phyloP scores from a whole-genome alignment of 805 yeast species.

The Ogataea pini region DNA sequence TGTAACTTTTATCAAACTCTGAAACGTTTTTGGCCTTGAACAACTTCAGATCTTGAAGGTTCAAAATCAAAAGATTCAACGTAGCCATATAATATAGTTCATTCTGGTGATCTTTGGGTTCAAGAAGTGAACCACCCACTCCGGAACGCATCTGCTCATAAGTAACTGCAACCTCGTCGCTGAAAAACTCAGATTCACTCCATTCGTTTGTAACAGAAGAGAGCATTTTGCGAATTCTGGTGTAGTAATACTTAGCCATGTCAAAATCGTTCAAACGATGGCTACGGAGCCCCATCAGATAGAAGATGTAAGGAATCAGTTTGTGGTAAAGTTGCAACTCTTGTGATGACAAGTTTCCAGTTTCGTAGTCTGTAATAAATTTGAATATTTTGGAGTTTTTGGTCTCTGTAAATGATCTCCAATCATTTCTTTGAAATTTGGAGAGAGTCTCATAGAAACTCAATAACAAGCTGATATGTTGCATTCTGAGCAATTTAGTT shows the following conservation, averaged over 20 bases:
- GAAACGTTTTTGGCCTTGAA: slow-evolving; percentile 19
- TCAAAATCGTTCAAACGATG: slow-evolving; percentile 40
- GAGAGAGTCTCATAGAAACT: slow-evolving; percentile 41
- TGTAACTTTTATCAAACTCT: slow-evolving; percentile 27
- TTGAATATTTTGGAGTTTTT: slow-evolving; percentile 17
- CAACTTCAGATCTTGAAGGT: slow-evolving; percentile 19
- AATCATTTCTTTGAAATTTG: slow-evolving; percentile 31
- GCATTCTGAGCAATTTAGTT: slow-evolving; percentile 31
- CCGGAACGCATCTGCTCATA: slow-evolving; percentile 27
- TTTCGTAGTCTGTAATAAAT: slow-evolving; percentile 41
- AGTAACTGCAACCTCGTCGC: slow-evolving; percentile 24
- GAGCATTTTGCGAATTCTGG: slow-evolving; percentile 34
- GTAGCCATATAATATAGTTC: slow-evolving; percentile 28
- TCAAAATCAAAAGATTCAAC: slow-evolving; percentile 27
- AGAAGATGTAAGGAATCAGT: slow-evolving; percentile 40
- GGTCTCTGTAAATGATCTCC: slow-evolving; percentile 9
- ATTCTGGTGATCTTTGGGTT: slow-evolving; percentile 22
- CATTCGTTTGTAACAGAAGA: slow-evolving; percentile 23
- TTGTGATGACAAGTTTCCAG: slow-evolving; percentile 39
- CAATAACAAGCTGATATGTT: slow-evolving; percentile 33
- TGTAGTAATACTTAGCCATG: slow-evolving; percentile 42
- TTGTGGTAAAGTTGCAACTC: slow-evolving; percentile 41
- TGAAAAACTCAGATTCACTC: slow-evolving; percentile 24
- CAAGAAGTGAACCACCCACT: slow-evolving; percentile 26
- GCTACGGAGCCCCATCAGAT: slow-evolving; percentile 41